Base-by-base conservation (phyloP, 148 eudicot genomes). In the Pouteria glomerata region DNA sequence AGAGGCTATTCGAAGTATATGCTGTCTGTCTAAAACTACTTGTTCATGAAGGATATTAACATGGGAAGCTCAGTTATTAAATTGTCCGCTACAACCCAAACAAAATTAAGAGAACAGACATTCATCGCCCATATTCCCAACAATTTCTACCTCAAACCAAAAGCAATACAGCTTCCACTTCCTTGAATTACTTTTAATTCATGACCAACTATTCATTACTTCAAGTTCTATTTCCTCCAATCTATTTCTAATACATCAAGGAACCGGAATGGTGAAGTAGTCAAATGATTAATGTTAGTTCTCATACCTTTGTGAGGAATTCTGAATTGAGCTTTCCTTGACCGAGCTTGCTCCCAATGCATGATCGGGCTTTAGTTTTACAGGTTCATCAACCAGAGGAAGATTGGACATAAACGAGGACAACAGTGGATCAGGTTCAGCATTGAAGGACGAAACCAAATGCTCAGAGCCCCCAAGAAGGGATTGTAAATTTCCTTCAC, bases 381-480 rank as follows among this genome's bases (percentile, higher is more conserved):
- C 69, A 52, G 75, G 58, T 57, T 83, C 89, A 77, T 82, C 86
- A 47, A 61, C 80, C 51, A 48, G 71, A 47, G 88, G 82, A 19
- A 87, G 80, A 70, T 68, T 95, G 82, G 71, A 83, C 42, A 95
- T 83, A 65, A 95, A 88, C 8, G 97, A 92, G 23, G 92, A 92
- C 75, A 95, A 68, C 71, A 92, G 80, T 55, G 92, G 90, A 77
- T 95, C 99, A 6, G 96, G 81, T 63, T 88, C 97, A 14, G 91
- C 71, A 74, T 76, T 87, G 33, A 91, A 80, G 30, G 89, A 85
- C 57, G 84, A 69, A 41, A 77, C 85, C 53, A 76, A 52, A 55
- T 58, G 65, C 26, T 91, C 82, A 34, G 91, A 85, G 0, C 93
- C 93, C 48, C 88, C 89, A 63, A 89, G 81, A 72, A 87, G 84